Conservation (phyloP, 202 grass and related monocot species). For the Zizania palustris region DNA sequence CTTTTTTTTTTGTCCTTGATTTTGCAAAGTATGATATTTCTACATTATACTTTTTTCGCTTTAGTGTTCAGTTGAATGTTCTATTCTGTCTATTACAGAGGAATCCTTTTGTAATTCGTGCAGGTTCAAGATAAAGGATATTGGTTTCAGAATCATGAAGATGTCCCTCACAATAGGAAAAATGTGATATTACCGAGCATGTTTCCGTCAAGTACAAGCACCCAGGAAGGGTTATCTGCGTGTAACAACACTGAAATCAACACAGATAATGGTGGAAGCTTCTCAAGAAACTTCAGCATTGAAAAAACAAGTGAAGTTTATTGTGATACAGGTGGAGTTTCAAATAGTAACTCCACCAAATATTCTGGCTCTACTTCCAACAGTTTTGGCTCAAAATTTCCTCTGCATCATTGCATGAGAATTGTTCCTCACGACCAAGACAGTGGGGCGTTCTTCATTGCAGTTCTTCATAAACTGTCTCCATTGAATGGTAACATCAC, state of each 20-base stretch:
- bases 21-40: no score
- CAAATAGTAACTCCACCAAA: slow-evolving; percentile 22
- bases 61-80: slow-evolving; percentile 5
- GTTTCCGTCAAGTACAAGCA: slow-evolving; percentile 75
- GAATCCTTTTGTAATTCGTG: slow-evolving; percentile 33
- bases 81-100: slow-evolving; percentile 26
- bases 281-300: slow-evolving; percentile 31
- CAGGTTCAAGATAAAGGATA: slow-evolving; percentile 80
- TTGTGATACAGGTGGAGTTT: slow-evolving; percentile 38
- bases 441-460: slow-evolving; percentile 90
- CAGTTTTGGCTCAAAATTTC: slow-evolving; percentile 56
- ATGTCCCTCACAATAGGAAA: slow-evolving; percentile 65
- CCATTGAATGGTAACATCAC: slow-evolving; percentile 57
- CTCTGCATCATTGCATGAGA: slow-evolving; percentile 78
- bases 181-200: slow-evolving; percentile 78
- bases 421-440: slow-evolving; percentile 96
- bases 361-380: slow-evolving; percentile 16
- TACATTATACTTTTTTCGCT: neutral
- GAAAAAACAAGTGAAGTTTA: slow-evolving; percentile 31
- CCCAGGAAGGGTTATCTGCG: slow-evolving; percentile 25
- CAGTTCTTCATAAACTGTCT: slow-evolving; percentile 78
- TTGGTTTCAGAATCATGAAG: slow-evolving; percentile 70
- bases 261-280: neutral
- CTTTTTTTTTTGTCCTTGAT: no score
- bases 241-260: slow-evolving; percentile 28